Conservation (phyloP, 225 moss, liverwort and hornwort species). For the Polytrichum commune region DNA sequence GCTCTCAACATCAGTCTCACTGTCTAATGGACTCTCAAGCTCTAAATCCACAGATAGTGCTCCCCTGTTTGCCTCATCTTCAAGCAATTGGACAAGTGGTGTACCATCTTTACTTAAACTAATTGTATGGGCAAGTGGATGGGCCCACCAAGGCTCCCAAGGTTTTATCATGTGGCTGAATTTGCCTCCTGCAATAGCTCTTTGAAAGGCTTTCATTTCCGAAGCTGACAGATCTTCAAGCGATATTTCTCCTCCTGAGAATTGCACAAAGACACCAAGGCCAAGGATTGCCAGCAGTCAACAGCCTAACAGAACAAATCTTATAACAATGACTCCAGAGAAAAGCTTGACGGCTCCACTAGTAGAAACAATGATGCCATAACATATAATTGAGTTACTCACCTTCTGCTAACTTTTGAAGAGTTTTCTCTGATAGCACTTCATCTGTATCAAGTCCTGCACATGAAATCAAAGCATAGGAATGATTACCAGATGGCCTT, state of each 20-base stretch:
- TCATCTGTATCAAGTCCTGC: constrained; percentile 39
- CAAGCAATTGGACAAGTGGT: constrained; percentile 49
- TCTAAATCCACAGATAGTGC: constrained; percentile 15
- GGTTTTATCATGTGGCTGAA: constrained; percentile 80
- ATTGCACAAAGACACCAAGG: background rate
- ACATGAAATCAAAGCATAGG: constrained; percentile 6
- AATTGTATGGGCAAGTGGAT: constrained; percentile 64
- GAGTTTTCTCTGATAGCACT: constrained; percentile 59
- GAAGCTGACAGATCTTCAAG: constrained; percentile 65
- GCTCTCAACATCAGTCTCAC: constrained; percentile 16
- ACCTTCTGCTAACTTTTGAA: constrained; percentile 68
- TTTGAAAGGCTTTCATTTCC: constrained; percentile 74
- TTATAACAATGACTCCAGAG: too few relatives aligned
- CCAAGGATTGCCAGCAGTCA: constrained; percentile 1
- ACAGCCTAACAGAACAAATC: background rate
- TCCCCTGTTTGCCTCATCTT: constrained; percentile 14
- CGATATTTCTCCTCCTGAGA: constrained; percentile 57
- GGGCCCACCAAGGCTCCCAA: constrained; percentile 97
- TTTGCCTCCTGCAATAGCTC: constrained; percentile 75
- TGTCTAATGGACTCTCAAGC: constrained; percentile 13
- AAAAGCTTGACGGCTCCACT: too few relatives aligned
- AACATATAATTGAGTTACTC: constrained; percentile 3
- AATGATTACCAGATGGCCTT: too few relatives aligned
- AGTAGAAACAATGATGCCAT: background rate
- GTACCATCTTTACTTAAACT: constrained; percentile 61